A percentile compares a stretch with the other conserved stretches of the same genome.
These are phyloP conservation scores for Penicillium cosmopolitanum DNA, from an alignment of 495 filamentous ascomycete species.

Conservation along the genomic window DNA sequence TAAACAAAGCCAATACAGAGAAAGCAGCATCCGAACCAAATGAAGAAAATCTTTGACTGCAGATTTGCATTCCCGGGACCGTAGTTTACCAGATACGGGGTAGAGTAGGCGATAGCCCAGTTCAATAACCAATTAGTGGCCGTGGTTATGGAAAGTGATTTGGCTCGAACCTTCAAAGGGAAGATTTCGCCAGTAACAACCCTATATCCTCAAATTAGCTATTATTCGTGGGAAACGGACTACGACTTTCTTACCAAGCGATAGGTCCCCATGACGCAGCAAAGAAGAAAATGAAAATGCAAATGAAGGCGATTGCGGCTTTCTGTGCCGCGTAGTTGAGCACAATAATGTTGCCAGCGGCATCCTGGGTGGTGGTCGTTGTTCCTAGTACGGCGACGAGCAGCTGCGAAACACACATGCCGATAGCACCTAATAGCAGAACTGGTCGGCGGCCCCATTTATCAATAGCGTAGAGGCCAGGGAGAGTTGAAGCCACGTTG, in stretches of 20 bases:
- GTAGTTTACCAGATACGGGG: slow-evolving; percentile 66
- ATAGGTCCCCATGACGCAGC: slow-evolving; percentile 23
- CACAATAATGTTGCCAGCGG: neutral
- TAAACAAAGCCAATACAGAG: slow-evolving; percentile 72
- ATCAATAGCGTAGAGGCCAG: slow-evolving; percentile 68
- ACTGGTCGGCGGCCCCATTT: slow-evolving; percentile 68
- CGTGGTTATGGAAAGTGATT: slow-evolving; percentile 69
- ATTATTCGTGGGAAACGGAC: neutral
- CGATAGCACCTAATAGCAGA: slow-evolving; percentile 67
- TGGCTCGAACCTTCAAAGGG: slow-evolving; percentile 65
- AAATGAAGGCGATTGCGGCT: slow-evolving; percentile 67
- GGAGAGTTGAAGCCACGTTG: slow-evolving; percentile 66
- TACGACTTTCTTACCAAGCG: neutral
- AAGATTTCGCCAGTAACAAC: slow-evolving; percentile 76
- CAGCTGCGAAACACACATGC: slow-evolving; percentile 67
- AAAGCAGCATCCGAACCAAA: slow-evolving; percentile 74
- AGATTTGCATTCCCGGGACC: slow-evolving; percentile 55
- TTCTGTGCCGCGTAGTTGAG: slow-evolving; percentile 53
- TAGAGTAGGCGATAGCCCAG: slow-evolving; percentile 58
- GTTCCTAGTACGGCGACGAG: slow-evolving; percentile 67
- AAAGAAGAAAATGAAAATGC: slow-evolving; percentile 79
- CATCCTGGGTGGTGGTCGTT: slow-evolving; percentile 31
- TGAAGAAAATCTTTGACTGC: slow-evolving; percentile 75
- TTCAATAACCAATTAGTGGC: slow-evolving; percentile 73
- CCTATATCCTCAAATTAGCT: slow-evolving; percentile 27